These are phyloP conservation scores for Candida glaebosa DNA, from an alignment of 805 yeast genomes.

Conservation along the genomic window DNA sequence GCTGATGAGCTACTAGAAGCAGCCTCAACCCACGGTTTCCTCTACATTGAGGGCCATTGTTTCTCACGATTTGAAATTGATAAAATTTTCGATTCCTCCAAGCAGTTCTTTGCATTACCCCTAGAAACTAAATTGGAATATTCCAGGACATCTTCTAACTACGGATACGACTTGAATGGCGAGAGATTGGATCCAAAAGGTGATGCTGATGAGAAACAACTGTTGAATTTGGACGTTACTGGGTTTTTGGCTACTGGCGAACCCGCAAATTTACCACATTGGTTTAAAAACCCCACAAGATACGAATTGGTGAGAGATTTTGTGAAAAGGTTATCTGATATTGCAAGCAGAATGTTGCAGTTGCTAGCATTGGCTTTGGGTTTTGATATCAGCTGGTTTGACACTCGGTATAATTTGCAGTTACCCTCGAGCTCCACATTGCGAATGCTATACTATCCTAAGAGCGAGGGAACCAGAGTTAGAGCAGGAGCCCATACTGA, in stretches of 20 bases:
- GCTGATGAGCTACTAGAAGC: slow-evolving; percentile 54
- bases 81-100: slow-evolving; percentile 44
- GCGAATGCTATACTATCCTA: slow-evolving; percentile 69
- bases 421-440: slow-evolving; percentile 60
- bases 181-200: slow-evolving; percentile 44
- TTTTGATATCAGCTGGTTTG: slow-evolving; percentile 65
- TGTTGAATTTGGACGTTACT: slow-evolving; percentile 61
- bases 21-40: slow-evolving; percentile 60
- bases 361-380: slow-evolving; percentile 60
- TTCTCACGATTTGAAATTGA: slow-evolving; percentile 53
- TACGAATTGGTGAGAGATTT: slow-evolving; percentile 33
- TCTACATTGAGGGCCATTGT: slow-evolving; percentile 64
- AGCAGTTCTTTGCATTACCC: slow-evolving; percentile 50
- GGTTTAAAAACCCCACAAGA: slow-evolving; percentile 44
- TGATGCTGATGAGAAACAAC: slow-evolving; percentile 61
- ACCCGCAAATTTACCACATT: slow-evolving; percentile 43
- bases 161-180: slow-evolving; percentile 53
- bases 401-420: slow-evolving; percentile 52
- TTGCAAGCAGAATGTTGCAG: slow-evolving; percentile 47
- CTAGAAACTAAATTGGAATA: slow-evolving; percentile 46
- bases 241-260: slow-evolving; percentile 45
- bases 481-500: slow-evolving; percentile 87
- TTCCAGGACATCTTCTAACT: slow-evolving; percentile 52
- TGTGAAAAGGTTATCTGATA: slow-evolving; percentile 42
- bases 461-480: slow-evolving; percentile 51